Evolutionary conservation across 176 grass and related monocot species (phyloP).

Genomic region (Ensete ventricosum): DNA sequence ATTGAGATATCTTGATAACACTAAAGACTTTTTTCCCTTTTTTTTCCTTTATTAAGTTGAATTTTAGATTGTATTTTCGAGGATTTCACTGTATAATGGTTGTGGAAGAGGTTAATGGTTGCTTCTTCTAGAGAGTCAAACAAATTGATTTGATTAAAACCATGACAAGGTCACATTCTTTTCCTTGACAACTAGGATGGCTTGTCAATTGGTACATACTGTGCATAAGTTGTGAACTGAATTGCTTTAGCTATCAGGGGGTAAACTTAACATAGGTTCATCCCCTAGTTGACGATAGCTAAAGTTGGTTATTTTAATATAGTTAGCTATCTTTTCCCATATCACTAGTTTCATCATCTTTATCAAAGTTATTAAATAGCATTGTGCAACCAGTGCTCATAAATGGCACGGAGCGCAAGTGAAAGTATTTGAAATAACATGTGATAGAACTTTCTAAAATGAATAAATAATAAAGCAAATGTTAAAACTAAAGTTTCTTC

Average conservation of each 20-base stretch:
- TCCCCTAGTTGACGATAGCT: not conserved
- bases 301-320: not conserved
- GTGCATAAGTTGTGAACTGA: not conserved
- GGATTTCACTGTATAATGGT: too few relatives aligned
- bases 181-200: not conserved
- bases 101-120: too few relatives aligned
- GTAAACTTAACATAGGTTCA: not conserved
- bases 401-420: not conserved
- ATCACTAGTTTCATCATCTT: too few relatives aligned
- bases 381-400: too few relatives aligned
- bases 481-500: not conserved
- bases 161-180: not conserved
- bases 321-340: too few relatives aligned
- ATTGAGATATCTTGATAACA: not conserved
- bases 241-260: too few relatives aligned
- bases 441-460: not conserved
- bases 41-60: not conserved
- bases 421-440: not conserved
- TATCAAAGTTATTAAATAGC: too few relatives aligned
- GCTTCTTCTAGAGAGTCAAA: too few relatives aligned
- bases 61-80: not conserved
- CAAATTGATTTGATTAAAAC: not conserved
- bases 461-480: not conserved
- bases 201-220: not conserved
- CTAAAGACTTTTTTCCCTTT: not conserved